These are phyloP conservation scores for Ceratobasidium sp. DNA, from an alignment of 1,284 basidiomycete genomes.

Conservation along the genomic window DNA sequence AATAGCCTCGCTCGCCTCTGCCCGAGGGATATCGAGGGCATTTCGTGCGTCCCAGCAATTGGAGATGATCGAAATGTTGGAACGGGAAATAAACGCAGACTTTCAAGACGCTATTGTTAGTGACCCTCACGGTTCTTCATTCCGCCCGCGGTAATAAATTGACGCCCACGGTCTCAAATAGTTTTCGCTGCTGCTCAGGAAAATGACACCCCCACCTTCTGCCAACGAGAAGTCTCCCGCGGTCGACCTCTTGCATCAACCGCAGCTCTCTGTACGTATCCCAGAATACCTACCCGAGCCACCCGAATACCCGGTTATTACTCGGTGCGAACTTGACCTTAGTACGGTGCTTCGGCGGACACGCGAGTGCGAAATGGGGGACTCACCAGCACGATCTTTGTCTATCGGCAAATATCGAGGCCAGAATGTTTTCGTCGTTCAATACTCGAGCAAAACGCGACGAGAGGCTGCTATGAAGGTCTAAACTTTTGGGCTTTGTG, in stretches of 20 bases:
- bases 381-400: background rate
- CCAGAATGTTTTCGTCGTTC: slow-evolving; percentile 25
- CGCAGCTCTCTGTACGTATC: background rate
- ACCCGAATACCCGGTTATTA: slow-evolving; percentile 12
- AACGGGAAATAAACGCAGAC: slow-evolving; percentile 18
- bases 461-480: slow-evolving; percentile 6
- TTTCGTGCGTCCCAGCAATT: slow-evolving; percentile 7
- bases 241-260: background rate
- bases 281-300: background rate
- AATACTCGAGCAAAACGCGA: slow-evolving; percentile 18
- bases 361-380: background rate
- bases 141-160: background rate
- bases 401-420: slow-evolving; percentile 7
- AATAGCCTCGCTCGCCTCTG: background rate
- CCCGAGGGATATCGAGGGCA: slow-evolving; percentile 1
- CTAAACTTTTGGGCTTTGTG: background rate
- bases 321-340: slow-evolving; percentile 23
- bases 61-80: slow-evolving; percentile 24
- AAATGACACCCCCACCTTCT: background rate
- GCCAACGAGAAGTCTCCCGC: background rate
- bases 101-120: slow-evolving; percentile 30
- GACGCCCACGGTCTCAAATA: background rate
- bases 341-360: background rate
- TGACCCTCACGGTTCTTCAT: no score
- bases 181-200: slow-evolving; percentile 8